Evolutionary conservation across 116 monocot species (phyloP).

Genomic region (Posidonia oceanica): DNA sequence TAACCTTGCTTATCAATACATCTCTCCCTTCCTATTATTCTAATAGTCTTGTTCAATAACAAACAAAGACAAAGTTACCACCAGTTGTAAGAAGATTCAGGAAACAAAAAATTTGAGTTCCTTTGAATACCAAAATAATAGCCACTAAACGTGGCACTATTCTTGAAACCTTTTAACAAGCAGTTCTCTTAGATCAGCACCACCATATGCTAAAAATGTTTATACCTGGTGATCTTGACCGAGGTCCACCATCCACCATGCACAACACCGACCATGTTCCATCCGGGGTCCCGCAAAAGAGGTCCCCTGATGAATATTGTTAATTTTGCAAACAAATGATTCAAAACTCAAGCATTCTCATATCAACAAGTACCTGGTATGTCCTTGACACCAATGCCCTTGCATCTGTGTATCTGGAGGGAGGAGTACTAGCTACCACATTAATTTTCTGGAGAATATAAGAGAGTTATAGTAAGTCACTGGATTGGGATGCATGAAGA

Average conservation of each 20-base stretch:
- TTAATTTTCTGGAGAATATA: slow-evolving; percentile 50
- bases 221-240: slow-evolving; percentile 89
- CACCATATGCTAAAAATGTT: neutral
- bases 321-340: neutral
- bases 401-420: slow-evolving; percentile 90
- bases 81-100: too few relatives aligned
- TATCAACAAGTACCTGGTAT: slow-evolving; percentile 51
- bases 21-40: too few relatives aligned
- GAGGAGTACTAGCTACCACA: slow-evolving; percentile 80
- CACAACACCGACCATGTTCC: slow-evolving; percentile 46
- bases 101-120: too few relatives aligned
- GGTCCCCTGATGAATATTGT: slow-evolving; percentile 38
- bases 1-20: too few relatives aligned
- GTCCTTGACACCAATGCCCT: slow-evolving; percentile 75
- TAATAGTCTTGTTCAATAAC: too few relatives aligned
- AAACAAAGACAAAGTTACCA: too few relatives aligned
- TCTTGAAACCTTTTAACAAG: too few relatives aligned
- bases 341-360: neutral
- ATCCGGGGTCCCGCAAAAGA: slow-evolving; percentile 79
- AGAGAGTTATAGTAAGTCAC: neutral
- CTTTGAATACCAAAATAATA: too few relatives aligned
- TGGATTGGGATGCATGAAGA: neutral
- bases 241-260: slow-evolving; percentile 97
- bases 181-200: neutral
- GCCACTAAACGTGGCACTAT: too few relatives aligned